Evolutionary conservation across 2,329 filamentous ascomycete species (phyloP).

Genomic region (Colletotrichum musicola): DNA sequence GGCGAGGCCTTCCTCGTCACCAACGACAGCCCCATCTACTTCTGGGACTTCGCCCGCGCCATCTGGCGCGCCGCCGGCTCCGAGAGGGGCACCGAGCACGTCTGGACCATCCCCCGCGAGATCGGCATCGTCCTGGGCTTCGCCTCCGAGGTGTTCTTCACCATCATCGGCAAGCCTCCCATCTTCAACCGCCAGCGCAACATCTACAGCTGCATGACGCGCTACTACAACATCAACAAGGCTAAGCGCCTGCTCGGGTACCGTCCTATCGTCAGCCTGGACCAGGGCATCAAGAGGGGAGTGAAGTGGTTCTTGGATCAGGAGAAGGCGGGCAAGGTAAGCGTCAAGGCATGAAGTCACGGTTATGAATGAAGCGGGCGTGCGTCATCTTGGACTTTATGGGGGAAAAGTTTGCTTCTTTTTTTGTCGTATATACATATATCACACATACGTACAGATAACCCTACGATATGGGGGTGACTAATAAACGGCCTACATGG

Average conservation of each 20-base stretch:
- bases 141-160: constrained; percentile 65
- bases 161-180: constrained; percentile 63
- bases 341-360: constrained; percentile 26
- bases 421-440: constrained; percentile 10
- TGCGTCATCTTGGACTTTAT: constrained; percentile 1
- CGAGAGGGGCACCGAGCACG: constrained; percentile 63
- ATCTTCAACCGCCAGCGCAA: constrained; percentile 72
- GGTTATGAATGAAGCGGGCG: constrained; percentile 4
- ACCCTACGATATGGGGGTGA: constrained; percentile 2
- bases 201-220: constrained; percentile 78
- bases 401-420: constrained; percentile 13
- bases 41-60: constrained; percentile 87
- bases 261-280: constrained; percentile 73
- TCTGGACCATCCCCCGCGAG: constrained; percentile 67
- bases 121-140: constrained; percentile 66
- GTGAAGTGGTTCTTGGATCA: constrained; percentile 68
- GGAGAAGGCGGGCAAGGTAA: constrained; percentile 51
- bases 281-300: constrained; percentile 71
- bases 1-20: constrained; percentile 93
- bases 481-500: constrained; percentile 17
- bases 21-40: constrained; percentile 89
- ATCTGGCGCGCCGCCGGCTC: constrained; percentile 77
- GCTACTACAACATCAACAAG: constrained; percentile 84
- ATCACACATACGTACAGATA: constrained; percentile 8
- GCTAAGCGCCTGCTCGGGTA: constrained; percentile 79